Evolutionary conservation across 2,329 filamentous ascomycete species (phyloP), one percentile per base, ranked within the genome.

Genomic region (Diplodia mutila): DNA sequence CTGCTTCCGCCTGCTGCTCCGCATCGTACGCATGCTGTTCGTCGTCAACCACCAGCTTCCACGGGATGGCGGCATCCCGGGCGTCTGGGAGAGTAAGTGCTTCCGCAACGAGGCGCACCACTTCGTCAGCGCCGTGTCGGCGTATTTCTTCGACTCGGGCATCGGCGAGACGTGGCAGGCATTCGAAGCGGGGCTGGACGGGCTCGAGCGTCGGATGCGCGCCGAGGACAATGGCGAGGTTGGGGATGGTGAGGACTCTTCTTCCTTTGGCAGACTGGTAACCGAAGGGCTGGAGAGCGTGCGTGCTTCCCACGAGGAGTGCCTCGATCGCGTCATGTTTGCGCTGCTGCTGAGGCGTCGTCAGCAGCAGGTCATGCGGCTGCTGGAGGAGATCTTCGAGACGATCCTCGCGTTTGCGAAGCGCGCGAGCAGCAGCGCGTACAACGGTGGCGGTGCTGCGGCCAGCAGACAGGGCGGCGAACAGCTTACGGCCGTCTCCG

Each of bases 111-210:
- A 97, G 75, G 90, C 92, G 0, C 89, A 92, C 65, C 90, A 95
- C 76, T 94, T 98, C 71, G 84, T 97, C 27, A 85, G 87, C 0
- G 87, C 87, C 11, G 78, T 97, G 0, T 86, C 89, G 48, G 86
- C 89, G 1, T 95, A 97, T 74, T 91, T 94, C 72, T 90, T 96
- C 70, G 91, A 94, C 68, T 86, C 88, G 0, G 93, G 90, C 1
- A 89, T 98, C 61, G 85, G 86, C 8, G 83, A 85, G 18, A 88
- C 90, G 0, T 98, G 94, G 94, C 81, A 80, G 25, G 81, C 82
- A 0, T 94, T 97, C 69, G 87, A 91, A 59, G 75, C 75, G 0
- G 90, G 88, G 71, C 81, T 97, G 0, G 82, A 88, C 29, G 82
- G 81, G 9, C 83, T 95, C 16, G 86, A 94, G 76, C 74, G 73